Percentiles rank a stretch among this genome's conserved stretches.
These are phyloP conservation scores for Aspergillus ochraceus DNA, from an alignment of 2,329 filamentous ascomycete genomes.

Conservation along the genomic window DNA sequence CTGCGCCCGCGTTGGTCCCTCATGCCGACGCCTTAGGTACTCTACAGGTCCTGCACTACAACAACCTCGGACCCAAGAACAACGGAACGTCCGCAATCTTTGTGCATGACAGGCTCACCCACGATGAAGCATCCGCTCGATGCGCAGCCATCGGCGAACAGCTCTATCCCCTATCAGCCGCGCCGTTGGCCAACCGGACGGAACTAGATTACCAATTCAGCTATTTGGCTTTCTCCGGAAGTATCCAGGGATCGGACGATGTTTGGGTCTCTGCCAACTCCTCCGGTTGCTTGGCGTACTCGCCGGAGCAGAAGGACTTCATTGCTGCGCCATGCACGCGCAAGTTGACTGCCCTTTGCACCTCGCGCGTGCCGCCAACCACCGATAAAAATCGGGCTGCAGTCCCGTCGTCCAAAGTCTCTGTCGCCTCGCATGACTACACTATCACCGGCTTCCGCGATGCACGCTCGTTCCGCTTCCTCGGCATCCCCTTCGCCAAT, in stretches of 20 bases:
- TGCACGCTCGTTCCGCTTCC: conserved; percentile 38
- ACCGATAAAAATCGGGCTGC: conserved; percentile 17
- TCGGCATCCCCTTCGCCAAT: conserved; percentile 50
- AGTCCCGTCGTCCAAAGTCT: conserved; percentile 20
- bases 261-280: conserved; percentile 18
- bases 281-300: conserved; percentile 20
- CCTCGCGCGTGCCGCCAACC: conserved; percentile 21
- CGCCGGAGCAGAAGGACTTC: conserved; percentile 8
- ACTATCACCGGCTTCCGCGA: conserved; percentile 28
- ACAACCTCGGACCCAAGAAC: conserved; percentile 24
- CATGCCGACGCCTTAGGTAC: conserved; percentile 16
- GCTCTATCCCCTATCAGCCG: conserved; percentile 16
- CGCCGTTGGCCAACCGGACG: conserved; percentile 10
- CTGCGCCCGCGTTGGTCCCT: conserved; percentile 5
- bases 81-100: conserved; percentile 27
- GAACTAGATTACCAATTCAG: conserved; percentile 26
- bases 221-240: conserved; percentile 20
- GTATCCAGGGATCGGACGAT: conserved; percentile 10
- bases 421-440: conserved; percentile 16
- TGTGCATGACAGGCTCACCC: conserved; percentile 13
- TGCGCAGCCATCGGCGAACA: conserved; percentile 25
- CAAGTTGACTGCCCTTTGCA: conserved; percentile 22
- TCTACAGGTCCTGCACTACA: conserved; percentile 26
- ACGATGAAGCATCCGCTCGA: conserved; percentile 12
- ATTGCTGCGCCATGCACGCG: conserved; percentile 14